Conservation (phyloP, 2,329 filamentous ascomycete genomes). For the Fonsecaea multimorphosa region DNA sequence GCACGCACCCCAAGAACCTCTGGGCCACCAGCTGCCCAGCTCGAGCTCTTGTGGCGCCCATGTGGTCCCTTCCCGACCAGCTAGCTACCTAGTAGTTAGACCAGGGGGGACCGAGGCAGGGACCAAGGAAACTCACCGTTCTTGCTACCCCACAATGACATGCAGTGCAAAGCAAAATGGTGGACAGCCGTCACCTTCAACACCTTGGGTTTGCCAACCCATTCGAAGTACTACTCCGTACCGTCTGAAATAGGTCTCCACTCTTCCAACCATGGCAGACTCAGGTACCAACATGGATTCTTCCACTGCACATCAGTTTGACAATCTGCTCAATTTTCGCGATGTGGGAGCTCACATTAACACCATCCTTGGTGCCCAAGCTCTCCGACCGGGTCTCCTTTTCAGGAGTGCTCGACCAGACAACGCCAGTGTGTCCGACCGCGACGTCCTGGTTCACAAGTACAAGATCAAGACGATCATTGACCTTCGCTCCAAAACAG, state of each 20-base stretch:
- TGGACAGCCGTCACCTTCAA: neutral
- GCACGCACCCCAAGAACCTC: neutral
- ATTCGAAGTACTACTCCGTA: neutral
- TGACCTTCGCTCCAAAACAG: conserved; percentile 81
- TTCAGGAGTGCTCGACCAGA: conserved; percentile 74
- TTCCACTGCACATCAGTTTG: conserved; percentile 45
- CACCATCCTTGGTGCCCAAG: conserved; percentile 41
- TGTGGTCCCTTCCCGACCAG: neutral
- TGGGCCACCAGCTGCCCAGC: neutral
- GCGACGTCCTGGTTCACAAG: conserved; percentile 62
- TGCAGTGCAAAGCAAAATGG: neutral
- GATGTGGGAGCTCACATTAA: conserved; percentile 70
- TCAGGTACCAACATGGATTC: neutral
- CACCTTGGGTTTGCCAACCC: conserved; percentile 8
- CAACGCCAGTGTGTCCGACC: conserved; percentile 72
- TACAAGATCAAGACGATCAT: conserved; percentile 74
- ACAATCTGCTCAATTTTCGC: conserved; percentile 74
- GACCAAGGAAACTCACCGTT: conserved; percentile 11
- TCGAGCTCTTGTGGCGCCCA: conserved; percentile 1
- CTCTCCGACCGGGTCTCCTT: conserved; percentile 66
- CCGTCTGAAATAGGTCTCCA: neutral
- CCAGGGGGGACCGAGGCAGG: neutral
- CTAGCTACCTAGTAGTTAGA: neutral
- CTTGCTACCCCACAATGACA: conserved; percentile 14
- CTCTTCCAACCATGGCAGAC: neutral